Conservation (phyloP, 306 rosid genomes). For the Corylus heterophylla region DNA sequence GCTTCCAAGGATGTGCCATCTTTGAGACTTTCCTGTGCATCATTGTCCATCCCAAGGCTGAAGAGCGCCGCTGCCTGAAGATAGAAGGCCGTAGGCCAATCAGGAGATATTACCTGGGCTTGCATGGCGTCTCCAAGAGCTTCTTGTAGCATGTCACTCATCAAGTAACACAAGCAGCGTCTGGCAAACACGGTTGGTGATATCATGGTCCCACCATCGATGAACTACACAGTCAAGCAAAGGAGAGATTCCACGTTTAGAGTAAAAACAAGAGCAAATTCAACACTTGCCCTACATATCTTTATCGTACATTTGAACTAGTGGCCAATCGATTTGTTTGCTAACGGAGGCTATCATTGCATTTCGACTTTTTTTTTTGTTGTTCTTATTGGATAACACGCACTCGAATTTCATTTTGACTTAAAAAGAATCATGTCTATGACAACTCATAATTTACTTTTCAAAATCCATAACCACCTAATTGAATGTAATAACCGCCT, state of each 20-base stretch:
- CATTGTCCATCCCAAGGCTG: constrained; percentile 95
- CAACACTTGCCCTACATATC: neutral
- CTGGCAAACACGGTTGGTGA: constrained; percentile 90
- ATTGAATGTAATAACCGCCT: neutral
- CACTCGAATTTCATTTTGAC: neutral
- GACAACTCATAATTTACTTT: neutral
- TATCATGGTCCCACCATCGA: constrained; percentile 89
- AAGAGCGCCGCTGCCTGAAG: constrained; percentile 93
- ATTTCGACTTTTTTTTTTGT: neutral
- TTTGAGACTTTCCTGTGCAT: constrained; percentile 90
- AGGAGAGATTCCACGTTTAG: neutral
- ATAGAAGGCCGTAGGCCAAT: constrained; percentile 87
- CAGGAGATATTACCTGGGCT: constrained; percentile 81
- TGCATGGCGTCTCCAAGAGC: constrained; percentile 99
- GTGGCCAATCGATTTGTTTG: neutral
- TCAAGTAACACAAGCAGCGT: constrained; percentile 89
- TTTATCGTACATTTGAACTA: neutral
- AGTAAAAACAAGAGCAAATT: neutral
- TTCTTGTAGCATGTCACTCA: constrained; percentile 90
- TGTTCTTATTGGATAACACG: too few species aligned
- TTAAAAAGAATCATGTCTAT: too few species aligned
- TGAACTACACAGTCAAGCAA: constrained; percentile 59
- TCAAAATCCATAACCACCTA: neutral
- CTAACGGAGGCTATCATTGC: neutral
- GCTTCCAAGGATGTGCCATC: constrained; percentile 85